Percentiles rank a stretch among this genome's conserved stretches.
These are phyloP conservation scores for Tremella mesenterica DNA, from an alignment of 768 basidiomycete genomes.

Conservation along the genomic window DNA sequence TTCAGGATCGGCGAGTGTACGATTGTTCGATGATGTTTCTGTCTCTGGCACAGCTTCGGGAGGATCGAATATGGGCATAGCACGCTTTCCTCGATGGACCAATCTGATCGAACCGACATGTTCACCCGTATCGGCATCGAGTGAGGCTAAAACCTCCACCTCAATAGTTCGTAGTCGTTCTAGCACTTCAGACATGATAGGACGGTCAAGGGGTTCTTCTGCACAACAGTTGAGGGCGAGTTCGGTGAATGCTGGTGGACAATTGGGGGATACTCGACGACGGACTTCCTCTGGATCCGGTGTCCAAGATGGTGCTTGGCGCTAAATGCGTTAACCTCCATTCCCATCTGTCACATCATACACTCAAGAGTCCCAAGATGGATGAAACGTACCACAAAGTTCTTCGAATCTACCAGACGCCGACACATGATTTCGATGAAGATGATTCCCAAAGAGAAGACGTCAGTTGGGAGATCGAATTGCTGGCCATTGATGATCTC, in stretches of 20 bases:
- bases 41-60: background rate
- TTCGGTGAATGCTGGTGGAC: conserved; percentile 66
- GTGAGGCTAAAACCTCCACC: conserved; percentile 63
- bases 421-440: conserved; percentile 85
- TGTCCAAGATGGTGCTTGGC: conserved; percentile 67
- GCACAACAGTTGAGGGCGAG: conserved; percentile 71
- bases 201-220: conserved; percentile 59
- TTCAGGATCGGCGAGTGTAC: background rate
- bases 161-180: conserved; percentile 71
- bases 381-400: conserved; percentile 41
- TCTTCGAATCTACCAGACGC: conserved; percentile 69
- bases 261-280: conserved; percentile 59
- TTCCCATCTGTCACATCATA: background rate
- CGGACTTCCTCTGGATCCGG: conserved; percentile 68
- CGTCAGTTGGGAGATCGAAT: conserved; percentile 88
- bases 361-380: background rate
- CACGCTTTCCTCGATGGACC: conserved; percentile 54
- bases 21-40: too few relatives aligned
- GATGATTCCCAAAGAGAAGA: conserved; percentile 68
- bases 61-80: conserved; percentile 29
- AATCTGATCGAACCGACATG: conserved; percentile 82
- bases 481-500: conserved; percentile 85
- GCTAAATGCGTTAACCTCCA: conserved; percentile 43
- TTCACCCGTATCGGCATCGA: conserved; percentile 54
- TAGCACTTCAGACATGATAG: conserved; percentile 70